Evolutionary conservation across 176 grass and related monocot genomes (phyloP).

Genomic region (Zizania latifolia): DNA sequence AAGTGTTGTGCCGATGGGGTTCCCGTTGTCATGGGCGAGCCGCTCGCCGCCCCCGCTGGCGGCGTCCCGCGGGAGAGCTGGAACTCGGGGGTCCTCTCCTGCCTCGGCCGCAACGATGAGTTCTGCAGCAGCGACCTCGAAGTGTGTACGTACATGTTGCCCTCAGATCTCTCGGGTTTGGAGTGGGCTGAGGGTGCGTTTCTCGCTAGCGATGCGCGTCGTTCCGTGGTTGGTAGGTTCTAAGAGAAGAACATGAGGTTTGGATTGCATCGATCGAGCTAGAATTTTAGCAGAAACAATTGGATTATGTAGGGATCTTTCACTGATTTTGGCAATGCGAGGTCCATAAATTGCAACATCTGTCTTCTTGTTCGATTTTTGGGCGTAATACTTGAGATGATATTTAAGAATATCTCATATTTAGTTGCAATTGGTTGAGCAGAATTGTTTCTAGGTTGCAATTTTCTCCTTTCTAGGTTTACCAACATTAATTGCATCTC

Average conservation of each 20-base stretch:
- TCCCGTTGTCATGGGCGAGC: constrained; percentile 60
- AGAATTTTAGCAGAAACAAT: neutral
- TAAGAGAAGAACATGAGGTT: neutral
- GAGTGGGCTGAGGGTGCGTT: neutral
- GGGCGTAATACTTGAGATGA: neutral
- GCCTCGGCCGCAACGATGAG: constrained; percentile 73
- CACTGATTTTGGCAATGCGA: neutral
- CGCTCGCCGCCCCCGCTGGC: constrained; percentile 16
- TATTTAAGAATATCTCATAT: neutral
- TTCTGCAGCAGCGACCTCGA: constrained; percentile 98
- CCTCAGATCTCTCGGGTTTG: neutral
- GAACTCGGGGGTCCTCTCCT: constrained; percentile 74
- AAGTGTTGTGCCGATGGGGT: constrained; percentile 44
- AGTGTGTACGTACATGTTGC: constrained; percentile 64
- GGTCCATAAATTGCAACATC: neutral
- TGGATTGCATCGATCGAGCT: neutral
- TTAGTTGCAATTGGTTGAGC: neutral
- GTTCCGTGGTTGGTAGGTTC: neutral
- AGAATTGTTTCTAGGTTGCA: neutral
- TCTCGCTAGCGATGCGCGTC: neutral
- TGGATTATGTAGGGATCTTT: neutral
- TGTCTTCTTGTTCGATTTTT: neutral
- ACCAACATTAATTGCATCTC: too few relatives aligned
- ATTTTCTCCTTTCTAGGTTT: neutral
- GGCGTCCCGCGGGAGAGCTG: constrained; percentile 46